These are phyloP conservation scores for Rubia yunnanensis DNA, from an alignment of 257 asterid species.

Conservation along the genomic window DNA sequence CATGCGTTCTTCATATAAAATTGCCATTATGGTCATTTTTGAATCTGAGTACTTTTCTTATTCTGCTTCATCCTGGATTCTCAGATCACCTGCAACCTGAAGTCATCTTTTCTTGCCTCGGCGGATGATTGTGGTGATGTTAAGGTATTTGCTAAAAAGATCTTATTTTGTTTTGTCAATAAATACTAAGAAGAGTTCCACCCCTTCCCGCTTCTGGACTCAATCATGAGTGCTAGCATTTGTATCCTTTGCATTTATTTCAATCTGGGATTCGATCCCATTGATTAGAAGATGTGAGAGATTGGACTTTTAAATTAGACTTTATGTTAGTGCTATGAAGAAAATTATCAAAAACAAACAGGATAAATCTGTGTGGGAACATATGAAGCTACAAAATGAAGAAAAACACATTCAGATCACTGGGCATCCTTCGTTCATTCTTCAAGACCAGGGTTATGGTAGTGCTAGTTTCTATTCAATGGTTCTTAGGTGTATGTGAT, in stretches of 20 bases:
- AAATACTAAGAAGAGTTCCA: neutral
- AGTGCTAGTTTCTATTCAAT: neutral
- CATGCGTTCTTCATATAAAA: neutral
- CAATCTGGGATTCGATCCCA: neutral
- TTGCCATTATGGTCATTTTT: neutral
- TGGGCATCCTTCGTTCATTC: neutral
- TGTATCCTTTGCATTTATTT: neutral
- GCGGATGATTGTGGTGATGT: constrained; percentile 96
- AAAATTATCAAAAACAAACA: neutral
- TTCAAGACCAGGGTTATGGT: neutral
- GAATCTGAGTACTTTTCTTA: neutral
- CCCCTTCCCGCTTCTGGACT: neutral
- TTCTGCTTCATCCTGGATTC: constrained; percentile 11
- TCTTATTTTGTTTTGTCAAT: neutral
- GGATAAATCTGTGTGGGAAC: neutral
- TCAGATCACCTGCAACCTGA: constrained; percentile 76
- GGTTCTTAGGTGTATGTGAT: neutral
- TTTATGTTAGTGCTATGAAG: neutral
- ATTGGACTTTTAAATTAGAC: neutral
- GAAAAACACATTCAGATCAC: neutral
- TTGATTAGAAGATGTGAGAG: neutral
- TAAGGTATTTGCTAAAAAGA: constrained; percentile 44
- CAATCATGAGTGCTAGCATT: too few species aligned
- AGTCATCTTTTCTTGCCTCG: constrained; percentile 79
- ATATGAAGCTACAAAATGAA: neutral